These are phyloP conservation scores for Colletotrichum destructivum DNA, from an alignment of 2,329 filamentous ascomycete species.

Conservation along the genomic window DNA sequence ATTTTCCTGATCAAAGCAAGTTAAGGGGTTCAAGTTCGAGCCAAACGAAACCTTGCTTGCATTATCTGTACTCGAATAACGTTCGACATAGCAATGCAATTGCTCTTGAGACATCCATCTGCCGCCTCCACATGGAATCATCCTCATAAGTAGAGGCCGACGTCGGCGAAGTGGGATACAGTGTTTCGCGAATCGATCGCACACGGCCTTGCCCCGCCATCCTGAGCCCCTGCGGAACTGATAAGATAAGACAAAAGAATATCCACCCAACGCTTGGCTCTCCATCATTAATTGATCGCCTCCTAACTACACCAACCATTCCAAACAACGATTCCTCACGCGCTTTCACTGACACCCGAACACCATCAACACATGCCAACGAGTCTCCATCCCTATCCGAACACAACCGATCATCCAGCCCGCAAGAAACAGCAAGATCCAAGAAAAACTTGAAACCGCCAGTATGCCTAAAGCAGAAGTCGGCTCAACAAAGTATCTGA, in stretches of 20 bases:
- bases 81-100: too few species aligned
- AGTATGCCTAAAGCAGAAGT: slow-evolving; percentile 94
- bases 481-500: slow-evolving; percentile 90
- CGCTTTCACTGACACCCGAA: background rate
- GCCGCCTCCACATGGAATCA: background rate
- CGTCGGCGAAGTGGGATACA: slow-evolving; percentile 37
- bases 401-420: background rate
- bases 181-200: background rate
- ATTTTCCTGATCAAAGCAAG: background rate
- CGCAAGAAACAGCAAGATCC: too few species aligned
- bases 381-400: background rate
- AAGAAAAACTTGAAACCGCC: slow-evolving; percentile 42
- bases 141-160: slow-evolving; percentile 32
- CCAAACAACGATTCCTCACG: background rate
- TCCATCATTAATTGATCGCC: background rate
- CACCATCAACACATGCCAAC: background rate
- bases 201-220: slow-evolving; percentile 32
- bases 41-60: background rate
- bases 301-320: background rate
- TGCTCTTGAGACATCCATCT: background rate
- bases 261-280: background rate
- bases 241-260: slow-evolving; percentile 36
- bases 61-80: too few species aligned
- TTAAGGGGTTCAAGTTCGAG: background rate
- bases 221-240: background rate